Evolutionary conservation across 345 rosid species (phyloP).

Genomic region (Linum tenue): DNA sequence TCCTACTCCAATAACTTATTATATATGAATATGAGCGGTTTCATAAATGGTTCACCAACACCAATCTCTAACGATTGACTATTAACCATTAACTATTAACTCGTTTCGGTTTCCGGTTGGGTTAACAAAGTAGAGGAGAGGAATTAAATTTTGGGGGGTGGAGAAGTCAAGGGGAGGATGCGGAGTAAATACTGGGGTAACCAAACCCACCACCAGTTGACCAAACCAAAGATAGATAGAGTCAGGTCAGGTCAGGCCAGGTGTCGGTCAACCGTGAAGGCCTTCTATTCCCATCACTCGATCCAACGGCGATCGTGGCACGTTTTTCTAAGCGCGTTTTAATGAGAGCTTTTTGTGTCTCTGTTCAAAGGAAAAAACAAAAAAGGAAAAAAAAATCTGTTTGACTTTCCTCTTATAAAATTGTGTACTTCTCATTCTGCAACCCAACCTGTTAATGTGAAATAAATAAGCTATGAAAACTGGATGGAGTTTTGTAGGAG

Average conservation of each 20-base stretch:
- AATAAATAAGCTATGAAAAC: too few species aligned
- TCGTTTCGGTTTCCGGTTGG: too few species aligned
- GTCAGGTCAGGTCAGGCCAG: too few species aligned
- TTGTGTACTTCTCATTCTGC: too few species aligned
- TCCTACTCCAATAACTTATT: too few species aligned
- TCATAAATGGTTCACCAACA: neutral
- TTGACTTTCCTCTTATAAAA: too few species aligned
- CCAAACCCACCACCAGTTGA: neutral
- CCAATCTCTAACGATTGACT: neutral
- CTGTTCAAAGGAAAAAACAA: conserved; percentile 4
- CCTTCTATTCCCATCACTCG: conserved; percentile 9
- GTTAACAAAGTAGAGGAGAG: neutral
- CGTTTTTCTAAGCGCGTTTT: conserved; percentile 24
- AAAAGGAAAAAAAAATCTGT: too few species aligned
- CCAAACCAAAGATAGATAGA: too few species aligned
- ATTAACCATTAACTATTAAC: neutral
- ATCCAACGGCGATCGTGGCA: conserved; percentile 50
- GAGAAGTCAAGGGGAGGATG: conserved; percentile 15
- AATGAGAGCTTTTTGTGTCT: conserved; percentile 10
- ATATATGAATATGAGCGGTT: neutral
- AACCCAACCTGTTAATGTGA: too few species aligned
- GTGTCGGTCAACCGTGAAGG: conserved; percentile 23
- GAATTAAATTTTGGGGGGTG: neutral
- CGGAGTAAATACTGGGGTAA: conserved; percentile 10
- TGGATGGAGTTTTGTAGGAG: too few species aligned